Evolutionary conservation across 768 basidiomycete species (phyloP), one percentile per base, ranked within the genome.

Genomic region (Amanita muscaria): DNA sequence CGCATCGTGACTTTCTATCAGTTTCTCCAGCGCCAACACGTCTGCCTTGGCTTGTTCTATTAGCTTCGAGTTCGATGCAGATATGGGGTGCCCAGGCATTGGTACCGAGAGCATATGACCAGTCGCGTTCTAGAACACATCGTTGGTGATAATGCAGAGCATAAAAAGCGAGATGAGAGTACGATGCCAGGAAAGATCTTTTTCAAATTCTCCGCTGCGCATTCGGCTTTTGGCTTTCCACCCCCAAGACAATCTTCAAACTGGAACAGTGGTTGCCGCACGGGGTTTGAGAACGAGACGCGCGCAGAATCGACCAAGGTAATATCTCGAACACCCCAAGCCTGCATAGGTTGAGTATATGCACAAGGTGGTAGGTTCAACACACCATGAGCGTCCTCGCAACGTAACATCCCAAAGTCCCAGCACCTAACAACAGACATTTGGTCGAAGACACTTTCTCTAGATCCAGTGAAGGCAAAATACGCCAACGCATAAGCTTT

Each of bases 401-500:
- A 23, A 98, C 94, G 56, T 98, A 98, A 60, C 96, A 99, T 0
- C 96, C 94, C 8, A 99, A 70, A 0, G 96, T 99, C 1, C 96
- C 96, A 0, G 94, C 93, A 3, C 96, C 96, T 1, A 99, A 77
- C 0, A 98, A 67, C 1, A 99, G 66, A 59, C 90, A 94, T 48
- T 67, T 75, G 2, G 92, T 89, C 0, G 61, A 57, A 1, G 88
- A 80, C 16, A 99, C 76, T 63, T 83, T 88, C 42, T 96, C 93
- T 10, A 98, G 73, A 51, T 98, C 77, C 39, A 99, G 78, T 1
- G 76, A 66, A 11, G 96, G 96, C 15, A 98, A 68, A 51, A 98
- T 91, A 15, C 94, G 77, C 94, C 94, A 98, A 15, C 90, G 77
- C 94, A 99, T 98, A 32, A 99, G 74, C 59, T 97, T 97, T 38